Evolutionary conservation across 192 early-diverging fungal genomes (phyloP), one percentile per base, ranked within the genome.

Genomic region (Dimargaris xerosporica): DNA sequence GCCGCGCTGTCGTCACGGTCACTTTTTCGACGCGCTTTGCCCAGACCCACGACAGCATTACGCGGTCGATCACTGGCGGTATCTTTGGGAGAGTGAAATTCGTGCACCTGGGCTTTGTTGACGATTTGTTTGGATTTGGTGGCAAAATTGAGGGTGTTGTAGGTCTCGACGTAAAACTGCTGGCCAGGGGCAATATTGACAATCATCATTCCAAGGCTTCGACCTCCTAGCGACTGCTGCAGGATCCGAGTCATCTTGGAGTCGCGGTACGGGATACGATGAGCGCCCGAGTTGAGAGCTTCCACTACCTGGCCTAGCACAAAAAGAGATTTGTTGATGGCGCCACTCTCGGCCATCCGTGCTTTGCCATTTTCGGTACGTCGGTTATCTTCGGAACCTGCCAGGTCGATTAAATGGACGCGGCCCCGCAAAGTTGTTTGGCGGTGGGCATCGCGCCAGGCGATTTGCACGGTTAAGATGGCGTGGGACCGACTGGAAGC

Each of bases 241-340:
- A 85, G 61, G 11, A 83, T 79, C 26, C 82, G 70, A 28, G 84
- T 86, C 74, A 86, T 75, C 64, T 86, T 86, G 3, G 81, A 83
- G 54, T 86, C 81, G 23, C 82, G 67, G 66, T 80, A 86, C 11
- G 82, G 80, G 2, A 84, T 72, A 0, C 82, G 63, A 21, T 66
- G 53, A 12, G 72, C 68, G 1, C 82, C 80, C 0, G 71, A 67
- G 53, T 81, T 82, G 31, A 85, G 67, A 0, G 84, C 81, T 60
- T 84, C 82, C 5, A 85, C 78, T 0, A 84, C 82, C 64, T 85
- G 79, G n/a, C 77, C 79, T 2, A 85, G 65, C 13, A 78, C 80
- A 67, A 85, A 85, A 23, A 86, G 63, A 19, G 75, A 77, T 46
- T 75, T 78, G 71, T 86, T 84, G 64, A 84, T 86, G 16, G 81